These are phyloP conservation scores for Hondaea fermentalgiana DNA, from an alignment of 108 stramenopile genomes.

Conservation along the genomic window DNA sequence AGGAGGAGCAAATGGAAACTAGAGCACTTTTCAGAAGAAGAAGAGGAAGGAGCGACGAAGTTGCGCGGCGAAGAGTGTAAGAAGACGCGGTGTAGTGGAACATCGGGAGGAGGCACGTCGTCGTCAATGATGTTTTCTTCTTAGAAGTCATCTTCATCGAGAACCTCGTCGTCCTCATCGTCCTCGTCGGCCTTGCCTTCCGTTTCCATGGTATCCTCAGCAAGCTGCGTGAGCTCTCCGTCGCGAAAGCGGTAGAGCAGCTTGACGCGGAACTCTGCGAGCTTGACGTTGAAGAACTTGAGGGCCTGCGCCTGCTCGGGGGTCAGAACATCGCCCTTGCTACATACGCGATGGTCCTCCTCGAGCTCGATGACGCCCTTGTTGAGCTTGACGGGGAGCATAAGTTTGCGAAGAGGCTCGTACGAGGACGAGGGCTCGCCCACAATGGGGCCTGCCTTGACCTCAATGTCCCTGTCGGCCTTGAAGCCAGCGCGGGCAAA, in stretches of 20 bases:
- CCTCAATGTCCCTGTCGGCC: neutral
- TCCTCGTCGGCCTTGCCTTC: neutral
- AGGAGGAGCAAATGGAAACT: no score
- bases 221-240: neutral
- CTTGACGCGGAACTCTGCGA: neutral
- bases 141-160: neutral
- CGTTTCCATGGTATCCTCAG: neutral
- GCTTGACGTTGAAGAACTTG: neutral
- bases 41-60: no score
- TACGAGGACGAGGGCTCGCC: conserved; percentile 4
- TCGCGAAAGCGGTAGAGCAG: neutral
- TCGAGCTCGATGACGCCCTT: conserved; percentile 11
- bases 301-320: conserved; percentile 3
- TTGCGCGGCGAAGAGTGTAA: no score
- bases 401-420: conserved; percentile 16
- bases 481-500: conserved; percentile 17
- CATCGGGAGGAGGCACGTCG: no score
- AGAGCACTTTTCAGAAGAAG: no score
- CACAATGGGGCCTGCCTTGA: neutral
- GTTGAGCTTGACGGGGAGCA: conserved; percentile 22
- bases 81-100: no score
- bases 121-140: neutral
- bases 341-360: neutral
- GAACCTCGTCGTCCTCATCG: neutral
- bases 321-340: conserved; percentile 18